Base-by-base conservation (phyloP, 2,329 filamentous ascomycete genomes). In the Clarireedia paspali region DNA sequence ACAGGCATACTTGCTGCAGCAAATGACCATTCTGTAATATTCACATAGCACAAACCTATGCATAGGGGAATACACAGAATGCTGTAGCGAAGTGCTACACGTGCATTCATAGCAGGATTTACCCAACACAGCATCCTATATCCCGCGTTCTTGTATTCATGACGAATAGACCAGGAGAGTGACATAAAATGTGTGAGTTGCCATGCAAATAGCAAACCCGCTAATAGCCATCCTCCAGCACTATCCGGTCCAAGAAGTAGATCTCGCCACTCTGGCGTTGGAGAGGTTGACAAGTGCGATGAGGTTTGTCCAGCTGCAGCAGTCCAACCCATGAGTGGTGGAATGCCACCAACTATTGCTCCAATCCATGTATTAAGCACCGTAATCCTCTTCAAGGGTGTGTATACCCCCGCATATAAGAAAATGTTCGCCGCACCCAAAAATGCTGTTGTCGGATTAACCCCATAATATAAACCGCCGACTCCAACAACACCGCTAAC, bases 141-240 rank as follows among this genome's bases (percentile, higher is more conserved):
- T 7, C 83, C 84, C 0, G 81, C 84, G 10, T 75, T 77, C 62
- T 84, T 86, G 76, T 99, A 99, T 70, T 99, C 94, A 7, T 95
- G 85, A 20, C 90, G 80, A 59, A 97, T 95, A 4, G 82, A 78
- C 82, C 92, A 95, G 47, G 88, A 91, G 23, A 99, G 78, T 1
- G 91, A 87, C 79, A 96, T 97, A 75, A 99, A 99, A 73, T 99
- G 94, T 3, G 94, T 91, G 68, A 99, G 97, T 69, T 99, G 92
- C 94, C 94, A 99, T 12, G 91, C 87, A 63, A 96, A 95, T 5
- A 99, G 76, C 6, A 97, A 74, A 0, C 80, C 83, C 1, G 89
- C 92, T 14, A 96, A 76, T 0, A 97, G 74, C 94, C 94, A 99
- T 4, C 92, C 94, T 5, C 94, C 94, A 10, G 84, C 73, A 26